These are phyloP conservation scores for Polytrichum formosum DNA, from an alignment of 225 moss, liverwort and hornwort species.

Conservation along the genomic window DNA sequence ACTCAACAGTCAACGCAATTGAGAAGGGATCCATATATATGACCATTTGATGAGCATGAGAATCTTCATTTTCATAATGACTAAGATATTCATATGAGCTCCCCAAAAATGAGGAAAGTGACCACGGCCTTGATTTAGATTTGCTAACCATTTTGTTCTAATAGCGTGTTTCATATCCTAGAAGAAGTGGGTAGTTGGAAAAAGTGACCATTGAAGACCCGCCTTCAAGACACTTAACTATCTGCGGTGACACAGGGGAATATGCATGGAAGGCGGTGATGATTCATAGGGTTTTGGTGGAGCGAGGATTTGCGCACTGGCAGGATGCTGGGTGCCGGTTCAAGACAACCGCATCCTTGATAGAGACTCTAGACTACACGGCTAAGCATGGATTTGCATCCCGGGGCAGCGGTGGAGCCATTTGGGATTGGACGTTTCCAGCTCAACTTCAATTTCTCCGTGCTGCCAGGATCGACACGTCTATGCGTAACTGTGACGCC, in stretches of 20 bases:
- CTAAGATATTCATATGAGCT: no score
- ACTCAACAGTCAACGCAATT: no score
- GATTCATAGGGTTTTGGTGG: slow-evolving; percentile 34
- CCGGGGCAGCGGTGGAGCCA: background rate
- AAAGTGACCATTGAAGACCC: no score
- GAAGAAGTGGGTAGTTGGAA: no score
- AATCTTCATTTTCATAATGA: no score
- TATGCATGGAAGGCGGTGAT: slow-evolving; percentile 67
- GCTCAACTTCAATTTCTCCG: slow-evolving; percentile 34
- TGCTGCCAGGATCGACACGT: background rate
- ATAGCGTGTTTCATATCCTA: no score
- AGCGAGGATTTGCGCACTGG: slow-evolving; percentile 22
- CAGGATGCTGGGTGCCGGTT: slow-evolving; percentile 25
- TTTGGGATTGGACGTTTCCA: slow-evolving; percentile 23
- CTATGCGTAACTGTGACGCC: slow-evolving; percentile 33
- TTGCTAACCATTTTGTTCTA: no score
- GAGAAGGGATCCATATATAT: no score
- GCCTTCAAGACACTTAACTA: no score
- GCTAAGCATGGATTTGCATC: slow-evolving; percentile 35
- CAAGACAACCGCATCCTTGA: background rate
- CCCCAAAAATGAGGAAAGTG: background rate
- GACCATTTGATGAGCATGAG: no score
- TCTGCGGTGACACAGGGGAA: slow-evolving; percentile 22
- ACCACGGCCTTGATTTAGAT: no score
- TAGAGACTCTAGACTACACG: background rate